Percentiles rank a stretch among this genome's conserved stretches.
phyloP scores from a whole-genome alignment of 1,284 basidiomycete species.

The Filobasidium uniguttulatum region DNA sequence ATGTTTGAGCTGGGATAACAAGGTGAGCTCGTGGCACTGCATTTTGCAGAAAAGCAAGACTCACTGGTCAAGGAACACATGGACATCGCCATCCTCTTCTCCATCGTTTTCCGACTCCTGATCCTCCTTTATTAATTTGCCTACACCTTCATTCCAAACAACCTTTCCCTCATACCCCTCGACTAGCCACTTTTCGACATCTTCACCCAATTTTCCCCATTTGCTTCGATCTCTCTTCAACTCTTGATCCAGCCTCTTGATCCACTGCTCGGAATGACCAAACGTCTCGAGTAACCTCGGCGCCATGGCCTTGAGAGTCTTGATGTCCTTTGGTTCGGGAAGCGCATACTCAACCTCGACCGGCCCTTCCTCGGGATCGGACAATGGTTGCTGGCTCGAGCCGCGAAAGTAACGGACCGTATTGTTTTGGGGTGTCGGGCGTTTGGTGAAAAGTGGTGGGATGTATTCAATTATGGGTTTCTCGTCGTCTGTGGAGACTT shows the following conservation, averaged over 20 bases:
- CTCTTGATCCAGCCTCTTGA: slow-evolving; percentile 2
- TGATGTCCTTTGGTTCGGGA: neutral
- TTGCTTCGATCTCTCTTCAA: neutral
- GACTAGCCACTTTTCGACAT: slow-evolving; percentile 18
- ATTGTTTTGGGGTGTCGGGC: too few relatives aligned
- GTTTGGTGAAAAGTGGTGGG: too few relatives aligned
- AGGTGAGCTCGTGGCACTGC: slow-evolving; percentile 1
- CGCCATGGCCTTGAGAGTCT: slow-evolving; percentile 5
- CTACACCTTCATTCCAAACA: slow-evolving; percentile 26
- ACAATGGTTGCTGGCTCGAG: too few relatives aligned
- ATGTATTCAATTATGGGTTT: too few relatives aligned
- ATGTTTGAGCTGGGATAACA: slow-evolving; percentile 55
- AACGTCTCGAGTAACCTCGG: slow-evolving; percentile 5
- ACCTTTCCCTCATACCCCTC: slow-evolving; percentile 17
- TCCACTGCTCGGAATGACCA: slow-evolving; percentile 3
- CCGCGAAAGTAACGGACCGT: too few relatives aligned
- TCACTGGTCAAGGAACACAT: slow-evolving; percentile 77
- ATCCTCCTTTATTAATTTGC: slow-evolving; percentile 18
- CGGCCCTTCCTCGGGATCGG: too few relatives aligned
- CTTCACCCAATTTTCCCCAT: slow-evolving; percentile 7
- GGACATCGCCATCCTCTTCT: slow-evolving; percentile 49
- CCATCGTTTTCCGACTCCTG: slow-evolving; percentile 28
- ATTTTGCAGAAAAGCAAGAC: slow-evolving; percentile 20
- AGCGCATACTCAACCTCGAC: neutral
- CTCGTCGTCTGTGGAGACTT: too few relatives aligned